A percentile compares a stretch with the other conserved stretches of the same genome.
These are phyloP conservation scores for Trichocomaceae sp. DNA, from an alignment of 2,329 filamentous ascomycete species.

Conservation along the genomic window DNA sequence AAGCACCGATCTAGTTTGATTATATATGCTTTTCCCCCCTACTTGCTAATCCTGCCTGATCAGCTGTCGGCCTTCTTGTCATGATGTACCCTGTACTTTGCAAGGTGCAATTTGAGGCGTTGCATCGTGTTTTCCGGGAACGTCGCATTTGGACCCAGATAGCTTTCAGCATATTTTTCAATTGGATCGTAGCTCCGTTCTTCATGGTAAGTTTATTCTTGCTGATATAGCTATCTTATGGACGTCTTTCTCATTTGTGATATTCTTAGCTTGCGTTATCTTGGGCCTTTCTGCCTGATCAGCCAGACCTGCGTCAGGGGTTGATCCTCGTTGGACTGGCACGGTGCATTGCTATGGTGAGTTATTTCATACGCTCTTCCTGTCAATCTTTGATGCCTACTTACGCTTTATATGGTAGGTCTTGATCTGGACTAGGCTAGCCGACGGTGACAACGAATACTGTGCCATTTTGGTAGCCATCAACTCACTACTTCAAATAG, in stretches of 20 bases:
- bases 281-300: constrained; percentile 50
- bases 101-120: constrained; percentile 71
- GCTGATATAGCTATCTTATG: not conserved
- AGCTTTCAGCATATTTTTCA: constrained; percentile 66
- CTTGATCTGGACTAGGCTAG: constrained; percentile 70
- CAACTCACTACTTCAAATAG: constrained; percentile 68
- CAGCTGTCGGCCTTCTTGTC: constrained; percentile 70
- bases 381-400: not conserved
- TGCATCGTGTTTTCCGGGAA: constrained; percentile 60
- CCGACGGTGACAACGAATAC: constrained; percentile 72
- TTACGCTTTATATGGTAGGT: constrained; percentile 33
- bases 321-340: constrained; percentile 78
- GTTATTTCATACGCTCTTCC: constrained; percentile 12
- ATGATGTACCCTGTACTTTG: constrained; percentile 96
- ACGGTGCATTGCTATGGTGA: constrained; percentile 81
- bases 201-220: constrained; percentile 57
- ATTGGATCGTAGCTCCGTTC: constrained; percentile 77
- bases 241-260: not conserved
- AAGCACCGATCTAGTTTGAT: constrained; percentile 16
- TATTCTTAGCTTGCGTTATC: constrained; percentile 39
- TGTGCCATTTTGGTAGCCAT: constrained; percentile 73
- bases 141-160: constrained; percentile 69
- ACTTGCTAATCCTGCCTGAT: not conserved
- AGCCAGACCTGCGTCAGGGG: constrained; percentile 51
- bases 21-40: not conserved